Base-by-base conservation (phyloP, 139 green algal species). In the Bryopsis sp. region DNA sequence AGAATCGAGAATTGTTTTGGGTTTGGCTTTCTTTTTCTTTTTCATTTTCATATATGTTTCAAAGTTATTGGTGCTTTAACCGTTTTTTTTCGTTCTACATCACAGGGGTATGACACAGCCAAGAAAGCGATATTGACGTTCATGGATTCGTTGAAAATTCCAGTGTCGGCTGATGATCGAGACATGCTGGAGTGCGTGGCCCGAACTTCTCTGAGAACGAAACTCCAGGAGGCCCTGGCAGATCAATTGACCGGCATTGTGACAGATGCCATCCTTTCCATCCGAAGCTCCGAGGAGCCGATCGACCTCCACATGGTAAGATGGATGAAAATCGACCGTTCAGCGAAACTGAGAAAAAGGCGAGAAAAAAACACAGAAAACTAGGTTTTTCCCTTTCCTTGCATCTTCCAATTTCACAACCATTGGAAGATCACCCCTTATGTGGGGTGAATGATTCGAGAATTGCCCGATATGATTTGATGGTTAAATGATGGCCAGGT, bases 291-390 rank as follows among this genome's bases (percentile, higher is more conserved):
- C 1, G 81, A 88, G 8, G 72, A 93, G 82, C 82, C 88, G 1
- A 83, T 98, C 6, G 94, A 99, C 78, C 83, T 99, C 34, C 87
- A 93, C 80, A 99, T 99, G 94, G 89, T 92, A 5, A 22, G n/a
- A n/a, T n/a, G n/a, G n/a, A n/a, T n/a, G n/a, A n/a, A n/a, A n/a
- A n/a, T n/a, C n/a, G n/a, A n/a, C n/a, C n/a, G n/a, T n/a, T n/a
- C n/a, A n/a, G n/a, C n/a, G n/a, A n/a, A n/a, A n/a, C n/a, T n/a
- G n/a, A n/a, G n/a, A n/a, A n/a, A n/a, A n/a, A n/a, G n/a, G n/a
- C n/a, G n/a, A n/a, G n/a, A n/a, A n/a, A n/a, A n/a, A n/a, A n/a
- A n/a, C n/a, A n/a, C n/a, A n/a, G n/a, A n/a, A n/a, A n/a, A n/a
- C n/a, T n/a, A n/a, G n/a, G n/a, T n/a, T n/a, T n/a, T n/a, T n/a